Evolutionary conservation across 2,329 filamentous ascomycete genomes (phyloP), one percentile per base, ranked within the genome.

Genomic region (Aspergillus tamarii): DNA sequence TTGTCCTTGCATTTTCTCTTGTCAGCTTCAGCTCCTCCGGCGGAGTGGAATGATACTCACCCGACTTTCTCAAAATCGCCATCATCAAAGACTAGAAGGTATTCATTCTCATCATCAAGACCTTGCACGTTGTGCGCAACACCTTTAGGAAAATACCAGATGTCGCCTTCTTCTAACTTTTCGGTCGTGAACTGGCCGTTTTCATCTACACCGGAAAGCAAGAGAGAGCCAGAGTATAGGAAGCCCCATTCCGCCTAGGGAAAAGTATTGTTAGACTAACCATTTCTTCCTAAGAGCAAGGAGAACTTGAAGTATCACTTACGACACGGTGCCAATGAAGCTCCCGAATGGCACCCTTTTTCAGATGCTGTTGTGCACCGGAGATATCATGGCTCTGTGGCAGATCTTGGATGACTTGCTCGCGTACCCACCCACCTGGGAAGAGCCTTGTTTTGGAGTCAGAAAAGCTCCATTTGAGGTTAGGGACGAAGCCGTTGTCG

Each of bases 71-170:
- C 88, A 71, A 91, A 91, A 69, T 91, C 83, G 3, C 86, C 85
- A 32, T 90, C 87, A 66, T 90, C 88, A 70, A 91, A 91, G 34
- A 86, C 85, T 1, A 91, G 81, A 12, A 91, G 81, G 66, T 86
- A 90, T 73, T 91, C 89, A 63, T 89, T 90, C 71, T 89, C 84
- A 11, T 90, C 88, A 1, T 84, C 87, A 0, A 91, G 80, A 0
- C 75, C 77, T 58, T 91, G 88, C 0, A 90, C 78, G 1, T 87
- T 87, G 58, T 91, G 88, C 0, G 87, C 86, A 4, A 82, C 81
- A 4, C 88, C 89, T 73, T 89, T 88, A 34, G 88, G 88, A 68
- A 90, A 89, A 72, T 90, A 90, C 87, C 88, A 90, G 54, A 89
- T 85, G 64, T 90, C 88, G 19, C 88, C 46, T 50, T 21, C 23